Conservation (phyloP, 2,329 filamentous ascomycete genomes). For the Chalaropsis ovoidea region DNA sequence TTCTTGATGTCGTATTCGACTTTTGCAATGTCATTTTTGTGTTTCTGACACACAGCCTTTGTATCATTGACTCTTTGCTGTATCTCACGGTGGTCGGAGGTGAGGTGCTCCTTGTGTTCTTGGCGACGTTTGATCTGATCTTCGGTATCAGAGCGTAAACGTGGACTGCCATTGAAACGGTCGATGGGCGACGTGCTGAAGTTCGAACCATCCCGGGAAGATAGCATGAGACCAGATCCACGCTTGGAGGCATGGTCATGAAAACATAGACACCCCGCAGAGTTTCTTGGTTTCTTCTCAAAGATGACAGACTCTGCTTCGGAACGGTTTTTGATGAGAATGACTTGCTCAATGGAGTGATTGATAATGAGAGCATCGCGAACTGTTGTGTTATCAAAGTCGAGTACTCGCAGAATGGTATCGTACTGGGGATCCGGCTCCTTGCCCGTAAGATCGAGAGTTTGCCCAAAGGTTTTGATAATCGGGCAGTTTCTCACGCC, state of each 20-base stretch:
- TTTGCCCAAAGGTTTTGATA: slow-evolving; percentile 50
- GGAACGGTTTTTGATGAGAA: slow-evolving; percentile 59
- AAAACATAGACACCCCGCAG: slow-evolving; percentile 60
- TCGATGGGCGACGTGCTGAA: slow-evolving; percentile 36
- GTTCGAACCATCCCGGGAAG: slow-evolving; percentile 67
- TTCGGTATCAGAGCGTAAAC: slow-evolving; percentile 72
- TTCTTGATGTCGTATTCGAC: slow-evolving; percentile 11
- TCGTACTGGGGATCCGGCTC: slow-evolving; percentile 65
- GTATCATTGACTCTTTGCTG: slow-evolving; percentile 41
- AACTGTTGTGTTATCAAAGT: slow-evolving; percentile 70
- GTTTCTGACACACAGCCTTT: slow-evolving; percentile 41
- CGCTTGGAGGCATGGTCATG: slow-evolving; percentile 44
- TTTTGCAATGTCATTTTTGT: slow-evolving; percentile 39
- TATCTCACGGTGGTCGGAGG: slow-evolving; percentile 44
- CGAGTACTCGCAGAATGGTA: slow-evolving; percentile 70
- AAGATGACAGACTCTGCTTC: slow-evolving; percentile 63
- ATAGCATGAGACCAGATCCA: slow-evolving; percentile 40
- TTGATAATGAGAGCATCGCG: slow-evolving; percentile 76
- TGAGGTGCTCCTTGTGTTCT: slow-evolving; percentile 44
- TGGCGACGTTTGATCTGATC: slow-evolving; percentile 50
- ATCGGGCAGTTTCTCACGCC: slow-evolving; percentile 45
- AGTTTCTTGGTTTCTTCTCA: slow-evolving; percentile 52
- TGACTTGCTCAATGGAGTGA: slow-evolving; percentile 69
- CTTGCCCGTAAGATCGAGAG: slow-evolving; percentile 50
- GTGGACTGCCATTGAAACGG: slow-evolving; percentile 44